Evolutionary conservation across 768 basidiomycete genomes (phyloP).

Genomic region (Suillus tomentosus): DNA sequence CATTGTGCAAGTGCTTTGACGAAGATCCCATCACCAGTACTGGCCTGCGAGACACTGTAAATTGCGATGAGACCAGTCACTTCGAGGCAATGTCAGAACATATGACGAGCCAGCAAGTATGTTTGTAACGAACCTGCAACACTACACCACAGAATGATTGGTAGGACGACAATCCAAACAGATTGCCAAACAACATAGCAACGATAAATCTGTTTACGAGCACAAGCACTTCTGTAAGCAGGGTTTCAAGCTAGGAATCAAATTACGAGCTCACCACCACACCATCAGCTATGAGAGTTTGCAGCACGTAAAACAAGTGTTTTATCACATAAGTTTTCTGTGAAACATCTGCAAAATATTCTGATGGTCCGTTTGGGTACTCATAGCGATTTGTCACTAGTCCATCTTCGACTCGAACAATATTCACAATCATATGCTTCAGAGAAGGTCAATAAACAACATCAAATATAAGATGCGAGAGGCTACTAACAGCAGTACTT

Average conservation of each 20-base stretch:
- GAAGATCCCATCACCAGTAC: not conserved
- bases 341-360: constrained; percentile 25
- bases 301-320: constrained; percentile 20
- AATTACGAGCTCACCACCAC: constrained; percentile 7
- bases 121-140: constrained; percentile 10
- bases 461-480: not conserved
- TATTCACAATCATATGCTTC: constrained; percentile 19
- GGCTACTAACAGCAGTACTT: constrained; percentile 24
- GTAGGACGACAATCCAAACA: constrained; percentile 13
- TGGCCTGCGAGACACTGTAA: constrained; percentile 2
- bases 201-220: constrained; percentile 16
- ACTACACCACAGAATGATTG: constrained; percentile 11
- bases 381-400: constrained; percentile 21
- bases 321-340: constrained; percentile 29
- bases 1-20: constrained; percentile 3
- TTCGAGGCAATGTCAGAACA: not conserved
- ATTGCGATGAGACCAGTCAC: constrained; percentile 2
- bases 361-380: constrained; percentile 23
- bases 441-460: not conserved
- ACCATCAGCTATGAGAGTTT: constrained; percentile 15
- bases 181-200: constrained; percentile 21
- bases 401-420: constrained; percentile 21
- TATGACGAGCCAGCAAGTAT: not conserved
- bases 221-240: not conserved
- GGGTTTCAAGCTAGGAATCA: not conserved